phyloP scores from a whole-genome alignment of 768 basidiomycete species.

The Sistotremastrum niveocremeum region DNA sequence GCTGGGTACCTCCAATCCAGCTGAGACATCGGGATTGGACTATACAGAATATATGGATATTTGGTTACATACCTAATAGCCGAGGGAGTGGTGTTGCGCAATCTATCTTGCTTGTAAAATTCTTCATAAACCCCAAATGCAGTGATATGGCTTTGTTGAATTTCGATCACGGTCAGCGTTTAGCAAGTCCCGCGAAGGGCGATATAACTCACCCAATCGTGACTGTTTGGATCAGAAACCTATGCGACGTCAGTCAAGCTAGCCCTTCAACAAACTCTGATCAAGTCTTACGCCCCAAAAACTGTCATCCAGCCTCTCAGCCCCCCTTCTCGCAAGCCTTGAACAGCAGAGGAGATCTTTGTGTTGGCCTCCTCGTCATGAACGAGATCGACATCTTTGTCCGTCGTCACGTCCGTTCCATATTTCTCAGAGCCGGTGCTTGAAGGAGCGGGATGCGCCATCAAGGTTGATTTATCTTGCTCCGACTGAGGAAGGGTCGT shows the following conservation, averaged over 20 bases:
- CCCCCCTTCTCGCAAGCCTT: no score
- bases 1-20: conserved; percentile 37
- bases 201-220: conserved; percentile 18
- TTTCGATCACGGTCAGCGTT: conserved; percentile 22
- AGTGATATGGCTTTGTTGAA: conserved; percentile 18
- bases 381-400: no score
- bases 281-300: no score
- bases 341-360: no score
- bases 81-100: conserved; percentile 23
- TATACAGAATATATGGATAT: conserved; percentile 3
- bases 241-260: conserved; percentile 3
- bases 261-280: no score
- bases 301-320: no score
- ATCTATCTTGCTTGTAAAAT: conserved; percentile 24
- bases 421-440: no score
- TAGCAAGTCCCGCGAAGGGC: neutral
- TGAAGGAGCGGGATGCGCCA: no score
- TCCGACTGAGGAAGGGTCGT: no score
- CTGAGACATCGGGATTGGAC: conserved; percentile 9
- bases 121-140: conserved; percentile 11
- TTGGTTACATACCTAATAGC: conserved; percentile 20
- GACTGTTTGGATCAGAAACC: conserved; percentile 26
- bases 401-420: no score
- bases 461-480: no score
- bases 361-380: no score